phyloP scores from a whole-genome alignment of 768 basidiomycete genomes.

The Strobilomyces confusus region DNA sequence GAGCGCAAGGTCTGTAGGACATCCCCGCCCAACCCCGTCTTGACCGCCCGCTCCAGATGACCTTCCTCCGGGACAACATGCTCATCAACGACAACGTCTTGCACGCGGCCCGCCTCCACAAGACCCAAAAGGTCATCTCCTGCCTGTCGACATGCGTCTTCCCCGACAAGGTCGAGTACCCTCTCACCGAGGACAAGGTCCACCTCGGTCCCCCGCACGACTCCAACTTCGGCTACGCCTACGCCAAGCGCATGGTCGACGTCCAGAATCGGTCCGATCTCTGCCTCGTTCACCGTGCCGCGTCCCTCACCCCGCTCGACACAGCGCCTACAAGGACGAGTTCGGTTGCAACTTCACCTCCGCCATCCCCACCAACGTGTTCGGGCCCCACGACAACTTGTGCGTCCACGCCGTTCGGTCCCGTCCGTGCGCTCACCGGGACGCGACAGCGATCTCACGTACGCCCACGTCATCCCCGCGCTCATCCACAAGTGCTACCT shows the following conservation, averaged over 20 bases:
- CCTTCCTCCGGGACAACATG: conserved; percentile 91
- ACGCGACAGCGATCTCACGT: conserved; percentile 69
- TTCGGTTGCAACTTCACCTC: conserved; percentile 94
- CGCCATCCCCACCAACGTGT: conserved; percentile 97
- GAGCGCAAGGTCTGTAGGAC: conserved; percentile 66
- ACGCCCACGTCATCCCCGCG: conserved; percentile 92
- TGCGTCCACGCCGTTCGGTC: conserved; percentile 29
- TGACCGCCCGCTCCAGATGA: conserved; percentile 45
- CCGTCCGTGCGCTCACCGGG: conserved; percentile 1
- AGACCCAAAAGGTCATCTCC: conserved; percentile 79
- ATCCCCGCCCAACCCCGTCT: background rate
- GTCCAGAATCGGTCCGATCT: conserved; percentile 82
- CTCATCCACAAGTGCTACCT: conserved; percentile 91
- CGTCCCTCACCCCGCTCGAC: background rate
- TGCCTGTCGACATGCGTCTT: conserved; percentile 98
- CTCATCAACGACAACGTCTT: conserved; percentile 95
- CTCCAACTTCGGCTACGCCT: conserved; percentile 95
- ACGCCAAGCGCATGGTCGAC: conserved; percentile 94
- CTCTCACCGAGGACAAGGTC: conserved; percentile 89
- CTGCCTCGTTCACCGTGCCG: too few species aligned
- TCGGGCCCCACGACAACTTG: conserved; percentile 95
- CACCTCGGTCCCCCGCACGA: conserved; percentile 90
- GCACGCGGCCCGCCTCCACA: conserved; percentile 62
- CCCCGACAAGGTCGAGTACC: conserved; percentile 92
- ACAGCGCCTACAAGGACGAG: conserved; percentile 95